Base-by-base conservation (phyloP, 495 filamentous ascomycete species). In the Talaromyces trachyspermus region DNA sequence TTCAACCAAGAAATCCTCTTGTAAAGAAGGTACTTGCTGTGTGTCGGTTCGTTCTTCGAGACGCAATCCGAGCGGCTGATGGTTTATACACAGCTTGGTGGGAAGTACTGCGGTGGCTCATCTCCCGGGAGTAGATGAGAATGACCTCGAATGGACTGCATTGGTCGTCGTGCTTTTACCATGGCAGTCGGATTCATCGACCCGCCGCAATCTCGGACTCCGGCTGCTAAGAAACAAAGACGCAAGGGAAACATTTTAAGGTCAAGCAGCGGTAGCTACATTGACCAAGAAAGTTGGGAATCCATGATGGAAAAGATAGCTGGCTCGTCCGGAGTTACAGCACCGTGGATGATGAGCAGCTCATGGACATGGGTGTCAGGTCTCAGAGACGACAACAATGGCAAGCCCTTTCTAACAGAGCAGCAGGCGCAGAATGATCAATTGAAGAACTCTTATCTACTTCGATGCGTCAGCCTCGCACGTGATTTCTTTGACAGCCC, bases 311-410 rank as follows among this genome's bases (percentile, higher is more conserved):
- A 65, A 7, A 61, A 76, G 49, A 79, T 83, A 51, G 69, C 71
- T 19, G 65, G 77, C n/a, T 75, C 76, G 17, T 63, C 72, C 4
- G 75, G 77, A 6, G 77, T 72, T 37, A 70, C 59, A 4, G 67
- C 85, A 0, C 59, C 75, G 11, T 92, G 86, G 84, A 78, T 83
- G 64, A 72, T 74, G 32, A 77, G 65, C 44, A 65, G 75, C 51
- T 78, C 77, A 4, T 95, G 88, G 88, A 66, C 76, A 18, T 92
- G 86, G 88, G 71, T 85, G 45, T 66, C 79, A 35, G 79, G 85
- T 49, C 70, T 79, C 45, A 74, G 74, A 23, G 63, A 61, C 15
- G 68, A 79, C 32, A 70, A 73, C 9, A 57, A 57, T 17, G 38
- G 50, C 2, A 56, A 61, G n/a, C 14, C 51, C 3, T 46, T 42